Evolutionary conservation across 768 basidiomycete genomes (phyloP).

Genomic region (Leccinum longicurvipes): DNA sequence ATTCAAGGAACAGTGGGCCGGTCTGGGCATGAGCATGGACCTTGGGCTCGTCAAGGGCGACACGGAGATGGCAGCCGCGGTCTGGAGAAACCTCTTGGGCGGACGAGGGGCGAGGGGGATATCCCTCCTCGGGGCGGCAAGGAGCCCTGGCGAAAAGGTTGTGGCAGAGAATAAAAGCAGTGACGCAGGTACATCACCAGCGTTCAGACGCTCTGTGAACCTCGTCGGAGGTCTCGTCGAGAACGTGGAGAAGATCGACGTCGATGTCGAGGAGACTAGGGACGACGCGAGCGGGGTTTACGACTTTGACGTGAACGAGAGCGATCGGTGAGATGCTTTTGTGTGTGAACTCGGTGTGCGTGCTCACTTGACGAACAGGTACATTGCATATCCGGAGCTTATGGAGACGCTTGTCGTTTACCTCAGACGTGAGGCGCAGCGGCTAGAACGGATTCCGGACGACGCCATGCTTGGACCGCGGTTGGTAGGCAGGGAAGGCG

Average conservation of each 20-base stretch:
- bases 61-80: constrained; percentile 76
- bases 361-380: constrained; percentile 42
- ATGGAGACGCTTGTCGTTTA: constrained; percentile 71
- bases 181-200: background rate
- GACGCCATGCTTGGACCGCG: constrained; percentile 33
- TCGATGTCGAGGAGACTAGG: constrained; percentile 53
- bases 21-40: constrained; percentile 76
- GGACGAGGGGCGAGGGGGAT: constrained; percentile 78
- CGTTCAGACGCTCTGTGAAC: constrained; percentile 63
- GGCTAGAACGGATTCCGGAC: constrained; percentile 59
- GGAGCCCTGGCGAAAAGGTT: constrained; percentile 1
- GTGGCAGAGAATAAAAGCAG: background rate
- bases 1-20: constrained; percentile 89
- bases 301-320: constrained; percentile 59
- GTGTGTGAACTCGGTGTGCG: background rate
- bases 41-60: constrained; percentile 73
- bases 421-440: constrained; percentile 63
- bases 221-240: constrained; percentile 66
- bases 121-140: constrained; percentile 27
- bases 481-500: constrained; percentile 32
- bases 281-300: constrained; percentile 74
- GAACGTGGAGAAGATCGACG: constrained; percentile 53
- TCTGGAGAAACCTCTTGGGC: constrained; percentile 92
- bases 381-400: constrained; percentile 69
- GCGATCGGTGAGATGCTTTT: constrained; percentile 23